A percentile compares a stretch with the other conserved stretches of the same genome.
These are phyloP conservation scores for Kandelia obovata DNA, from an alignment of 345 rosid genomes.

Conservation along the genomic window DNA sequence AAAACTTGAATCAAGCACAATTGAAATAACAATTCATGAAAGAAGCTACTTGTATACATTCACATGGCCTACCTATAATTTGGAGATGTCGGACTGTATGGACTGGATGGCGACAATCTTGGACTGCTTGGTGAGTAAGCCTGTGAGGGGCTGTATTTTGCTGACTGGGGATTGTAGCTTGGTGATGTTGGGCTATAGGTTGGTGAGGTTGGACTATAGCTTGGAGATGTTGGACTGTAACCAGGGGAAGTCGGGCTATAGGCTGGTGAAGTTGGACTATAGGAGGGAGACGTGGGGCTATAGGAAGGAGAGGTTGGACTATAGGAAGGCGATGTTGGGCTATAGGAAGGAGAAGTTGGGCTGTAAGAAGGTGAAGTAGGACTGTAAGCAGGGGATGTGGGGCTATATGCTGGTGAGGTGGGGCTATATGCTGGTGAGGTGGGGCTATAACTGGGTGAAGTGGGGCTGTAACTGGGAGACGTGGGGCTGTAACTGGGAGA, in stretches of 20 bases:
- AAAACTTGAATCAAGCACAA: not conserved
- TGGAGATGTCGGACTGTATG: constrained; percentile 95
- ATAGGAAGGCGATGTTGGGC: constrained; percentile 80
- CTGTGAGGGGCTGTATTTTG: constrained; percentile 73
- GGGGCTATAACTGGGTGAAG: constrained; percentile 76
- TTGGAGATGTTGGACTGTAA: constrained; percentile 27
- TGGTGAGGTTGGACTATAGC: constrained; percentile 27
- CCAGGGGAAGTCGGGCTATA: constrained; percentile 35
- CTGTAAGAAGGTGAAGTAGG: constrained; percentile 82
- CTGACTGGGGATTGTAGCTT: constrained; percentile 81
- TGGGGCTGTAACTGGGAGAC: constrained; percentile 73
- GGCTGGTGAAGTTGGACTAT: constrained; percentile 76
- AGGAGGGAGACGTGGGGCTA: constrained; percentile 71
- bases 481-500: constrained; percentile 84
- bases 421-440: constrained; percentile 79
- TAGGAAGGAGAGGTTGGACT: constrained; percentile 86
- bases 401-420: constrained; percentile 71
- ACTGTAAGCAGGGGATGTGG: constrained; percentile 67
- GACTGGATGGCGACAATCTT: constrained; percentile 77
- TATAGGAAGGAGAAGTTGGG: constrained; percentile 78
- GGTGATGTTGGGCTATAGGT: constrained; percentile 32
- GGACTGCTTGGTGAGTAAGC: constrained; percentile 96
- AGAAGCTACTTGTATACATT: not conserved
- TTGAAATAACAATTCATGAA: not conserved
- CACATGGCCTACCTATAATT: constrained; percentile 55